Percentiles rank a stretch among this genome's conserved stretches.
phyloP scores from a whole-genome alignment of 2,329 filamentous ascomycete genomes.

The Cladosporium cucumerinum region DNA sequence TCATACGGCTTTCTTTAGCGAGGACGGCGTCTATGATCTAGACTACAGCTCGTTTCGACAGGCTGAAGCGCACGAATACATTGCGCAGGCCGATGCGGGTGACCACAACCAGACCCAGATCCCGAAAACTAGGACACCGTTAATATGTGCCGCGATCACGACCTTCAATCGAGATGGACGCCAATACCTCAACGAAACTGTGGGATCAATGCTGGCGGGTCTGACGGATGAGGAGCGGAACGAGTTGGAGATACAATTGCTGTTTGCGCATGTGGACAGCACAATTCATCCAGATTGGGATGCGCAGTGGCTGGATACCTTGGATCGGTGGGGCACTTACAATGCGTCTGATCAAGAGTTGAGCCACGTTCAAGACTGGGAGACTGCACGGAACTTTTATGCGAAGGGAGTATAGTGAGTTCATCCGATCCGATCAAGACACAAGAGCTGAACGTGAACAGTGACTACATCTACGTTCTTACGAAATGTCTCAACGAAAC shows the following conservation, averaged over 20 bases:
- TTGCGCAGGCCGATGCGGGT: neutral
- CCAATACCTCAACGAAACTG: neutral
- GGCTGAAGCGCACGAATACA: slow-evolving; percentile 12
- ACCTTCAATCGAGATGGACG: neutral
- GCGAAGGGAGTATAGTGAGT: neutral
- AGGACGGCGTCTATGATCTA: slow-evolving; percentile 20
- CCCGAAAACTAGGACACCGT: neutral
- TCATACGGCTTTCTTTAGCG: slow-evolving; percentile 20
- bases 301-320: neutral
- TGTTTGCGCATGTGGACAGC: neutral
- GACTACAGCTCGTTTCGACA: slow-evolving; percentile 15
- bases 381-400: neutral
- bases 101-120: neutral
- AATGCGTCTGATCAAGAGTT: neutral
- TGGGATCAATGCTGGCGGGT: neutral
- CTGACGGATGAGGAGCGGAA: neutral
- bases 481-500: neutral
- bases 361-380: neutral
- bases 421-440: neutral
- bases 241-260: neutral
- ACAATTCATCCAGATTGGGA: neutral
- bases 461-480: neutral
- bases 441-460: neutral
- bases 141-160: neutral
- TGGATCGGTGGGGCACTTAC: neutral